phyloP scores from a whole-genome alignment of 805 yeast species.

The Kregervanrija fluxuum region DNA sequence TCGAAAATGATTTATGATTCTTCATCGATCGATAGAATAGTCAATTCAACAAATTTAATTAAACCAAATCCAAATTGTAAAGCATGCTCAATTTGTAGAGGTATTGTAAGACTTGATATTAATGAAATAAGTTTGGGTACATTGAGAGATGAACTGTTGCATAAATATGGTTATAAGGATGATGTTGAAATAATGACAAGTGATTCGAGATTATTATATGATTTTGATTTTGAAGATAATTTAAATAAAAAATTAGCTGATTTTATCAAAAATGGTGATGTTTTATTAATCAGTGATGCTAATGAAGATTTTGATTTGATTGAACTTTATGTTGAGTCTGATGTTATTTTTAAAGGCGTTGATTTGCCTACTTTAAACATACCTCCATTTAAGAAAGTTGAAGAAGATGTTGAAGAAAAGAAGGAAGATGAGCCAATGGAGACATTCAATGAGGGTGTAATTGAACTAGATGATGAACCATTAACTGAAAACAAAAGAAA shows the following conservation, averaged over 20 bases:
- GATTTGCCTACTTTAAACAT: slow-evolving; percentile 18
- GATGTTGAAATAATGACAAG: slow-evolving; percentile 47
- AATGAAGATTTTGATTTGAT: slow-evolving; percentile 56
- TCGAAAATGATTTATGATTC: slow-evolving; percentile 48
- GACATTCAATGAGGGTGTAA: slow-evolving; percentile 10
- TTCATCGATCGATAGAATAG: slow-evolving; percentile 49
- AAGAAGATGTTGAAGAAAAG: slow-evolving; percentile 18
- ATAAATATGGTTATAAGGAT: slow-evolving; percentile 47
- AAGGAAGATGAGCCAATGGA: slow-evolving; percentile 10
- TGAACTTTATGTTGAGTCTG: slow-evolving; percentile 45
- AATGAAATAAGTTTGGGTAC: slow-evolving; percentile 34
- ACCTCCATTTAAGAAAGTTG: slow-evolving; percentile 16
- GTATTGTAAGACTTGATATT: slow-evolving; percentile 33
- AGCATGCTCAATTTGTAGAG: slow-evolving; percentile 53
- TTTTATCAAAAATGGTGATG: slow-evolving; percentile 50
- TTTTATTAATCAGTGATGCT: slow-evolving; percentile 72
- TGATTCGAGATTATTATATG: slow-evolving; percentile 59
- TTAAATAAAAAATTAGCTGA: slow-evolving; percentile 38
- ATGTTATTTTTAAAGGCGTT: slow-evolving; percentile 8
- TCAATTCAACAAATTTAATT: slow-evolving; percentile 55
- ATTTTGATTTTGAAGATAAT: slow-evolving; percentile 84
- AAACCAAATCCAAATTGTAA: slow-evolving; percentile 68
- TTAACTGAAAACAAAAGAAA: slow-evolving; percentile 4
- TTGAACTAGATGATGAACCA: slow-evolving; percentile 13
- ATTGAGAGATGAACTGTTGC: slow-evolving; percentile 44